Percentiles rank a stretch among this genome's conserved stretches.
phyloP scores from a whole-genome alignment of 1,284 basidiomycete species.

The Ustilago nuda region DNA sequence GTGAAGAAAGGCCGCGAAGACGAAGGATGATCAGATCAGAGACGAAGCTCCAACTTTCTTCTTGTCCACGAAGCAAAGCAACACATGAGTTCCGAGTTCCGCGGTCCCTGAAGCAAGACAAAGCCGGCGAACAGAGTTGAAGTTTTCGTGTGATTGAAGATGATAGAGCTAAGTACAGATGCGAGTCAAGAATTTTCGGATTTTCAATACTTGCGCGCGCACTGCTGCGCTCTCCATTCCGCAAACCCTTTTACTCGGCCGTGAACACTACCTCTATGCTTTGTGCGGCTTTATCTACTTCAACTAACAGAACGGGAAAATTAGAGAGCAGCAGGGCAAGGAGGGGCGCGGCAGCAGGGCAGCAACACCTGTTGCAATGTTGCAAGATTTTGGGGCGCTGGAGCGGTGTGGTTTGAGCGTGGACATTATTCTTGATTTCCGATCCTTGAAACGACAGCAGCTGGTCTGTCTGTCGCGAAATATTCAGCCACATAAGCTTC shows the following conservation, averaged over 20 bases:
- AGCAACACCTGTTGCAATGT: background rate
- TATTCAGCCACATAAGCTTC: conserved; percentile 6
- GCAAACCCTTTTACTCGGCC: no score
- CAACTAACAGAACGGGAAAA: conserved; percentile 4
- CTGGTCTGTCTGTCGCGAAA: background rate
- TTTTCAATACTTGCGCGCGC: no score
- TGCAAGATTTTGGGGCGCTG: background rate
- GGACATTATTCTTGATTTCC: conserved; percentile 2
- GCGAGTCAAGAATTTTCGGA: no score
- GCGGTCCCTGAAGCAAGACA: background rate
- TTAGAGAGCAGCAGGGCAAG: background rate
- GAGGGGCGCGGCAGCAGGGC: background rate
- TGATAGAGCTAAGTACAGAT: no score
- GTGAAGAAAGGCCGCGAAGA: background rate
- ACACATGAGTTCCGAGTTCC: conserved; percentile 2
- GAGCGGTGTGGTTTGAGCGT: conserved; percentile 1
- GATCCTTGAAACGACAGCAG: conserved; percentile 2
- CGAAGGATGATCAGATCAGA: background rate
- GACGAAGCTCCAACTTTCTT: background rate
- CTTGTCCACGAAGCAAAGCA: background rate
- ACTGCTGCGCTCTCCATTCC: no score
- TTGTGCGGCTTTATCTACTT: no score
- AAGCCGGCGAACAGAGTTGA: conserved; percentile 4
- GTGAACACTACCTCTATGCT: no score
- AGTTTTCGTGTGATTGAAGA: no score